Conservation (phyloP, 2,329 filamentous ascomycete species). For the Raffaelea arxii region DNA sequence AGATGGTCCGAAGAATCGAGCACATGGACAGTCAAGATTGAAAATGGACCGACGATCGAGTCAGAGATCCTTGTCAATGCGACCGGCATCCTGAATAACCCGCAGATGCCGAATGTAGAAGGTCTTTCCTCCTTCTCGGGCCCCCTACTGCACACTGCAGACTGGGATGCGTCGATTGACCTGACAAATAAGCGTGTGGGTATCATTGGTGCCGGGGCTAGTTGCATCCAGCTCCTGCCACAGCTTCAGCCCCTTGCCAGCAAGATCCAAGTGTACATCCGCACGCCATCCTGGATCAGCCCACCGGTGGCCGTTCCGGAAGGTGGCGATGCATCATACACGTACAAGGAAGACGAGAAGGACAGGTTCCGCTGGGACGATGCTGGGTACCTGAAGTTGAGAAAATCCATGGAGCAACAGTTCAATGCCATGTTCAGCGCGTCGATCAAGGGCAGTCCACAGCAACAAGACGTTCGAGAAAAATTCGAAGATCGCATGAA, state of each 20-base stretch:
- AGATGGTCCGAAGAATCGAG: no score
- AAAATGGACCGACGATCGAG: no score
- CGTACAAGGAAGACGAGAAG: no score
- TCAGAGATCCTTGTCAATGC: slow-evolving; percentile 41
- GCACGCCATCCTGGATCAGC: not conserved
- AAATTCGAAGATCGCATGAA: no score
- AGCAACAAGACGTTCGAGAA: no score
- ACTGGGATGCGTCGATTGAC: slow-evolving; percentile 40
- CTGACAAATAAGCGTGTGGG: slow-evolving; percentile 35
- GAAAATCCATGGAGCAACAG: no score
- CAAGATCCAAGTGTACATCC: not conserved
- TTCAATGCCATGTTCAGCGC: no score
- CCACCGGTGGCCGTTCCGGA: not conserved
- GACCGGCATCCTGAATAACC: slow-evolving; percentile 33
- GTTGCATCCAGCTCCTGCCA: slow-evolving; percentile 35
- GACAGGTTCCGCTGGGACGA: no score
- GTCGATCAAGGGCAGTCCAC: no score
- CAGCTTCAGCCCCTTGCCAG: not conserved
- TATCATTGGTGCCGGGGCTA: slow-evolving; percentile 43
- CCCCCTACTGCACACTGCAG: slow-evolving; percentile 41
- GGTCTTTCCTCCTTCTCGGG: slow-evolving; percentile 42
- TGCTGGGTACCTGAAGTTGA: no score
- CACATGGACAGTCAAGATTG: no score
- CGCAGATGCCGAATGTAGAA: slow-evolving; percentile 33
- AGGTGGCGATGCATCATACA: no score